phyloP scores from a whole-genome alignment of 108 stramenopile species.

The Cyclotella choctawhatcheeana region DNA sequence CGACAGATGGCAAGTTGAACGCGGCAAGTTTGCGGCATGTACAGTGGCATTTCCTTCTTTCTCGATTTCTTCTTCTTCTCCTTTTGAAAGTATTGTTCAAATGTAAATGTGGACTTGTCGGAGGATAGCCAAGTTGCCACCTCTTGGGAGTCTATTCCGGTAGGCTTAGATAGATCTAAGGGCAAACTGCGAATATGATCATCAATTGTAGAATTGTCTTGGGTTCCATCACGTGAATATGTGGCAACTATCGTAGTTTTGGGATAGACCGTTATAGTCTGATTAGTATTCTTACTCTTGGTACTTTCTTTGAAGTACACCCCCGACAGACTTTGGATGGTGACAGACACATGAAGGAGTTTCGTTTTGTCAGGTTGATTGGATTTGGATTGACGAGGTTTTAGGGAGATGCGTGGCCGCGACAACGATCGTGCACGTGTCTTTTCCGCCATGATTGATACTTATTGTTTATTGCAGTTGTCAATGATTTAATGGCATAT shows the following conservation, averaged over 20 bases:
- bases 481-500: neutral
- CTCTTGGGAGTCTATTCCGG: no score
- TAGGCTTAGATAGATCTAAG: conserved; percentile 18
- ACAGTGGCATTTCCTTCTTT: neutral
- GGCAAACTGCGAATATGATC: conserved; percentile 24
- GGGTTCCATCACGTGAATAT: neutral
- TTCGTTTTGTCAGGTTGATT: neutral
- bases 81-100: conserved; percentile 17
- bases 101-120: conserved; percentile 14
- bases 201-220: neutral
- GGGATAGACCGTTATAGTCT: neutral
- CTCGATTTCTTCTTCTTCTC: neutral
- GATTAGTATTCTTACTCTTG: neutral
- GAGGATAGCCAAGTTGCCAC: no score
- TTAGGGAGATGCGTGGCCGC: neutral
- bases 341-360: conserved; percentile 16
- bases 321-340: conserved; percentile 18
- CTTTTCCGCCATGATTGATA: neutral
- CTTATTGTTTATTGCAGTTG: neutral
- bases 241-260: conserved; percentile 17
- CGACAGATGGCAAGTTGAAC: conserved; percentile 31
- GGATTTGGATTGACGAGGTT: neutral
- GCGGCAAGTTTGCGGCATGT: conserved; percentile 18
- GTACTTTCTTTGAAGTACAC: conserved; percentile 19
- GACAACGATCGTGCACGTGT: neutral